Percentiles rank a stretch among this genome's conserved stretches.
Conservation (phyloP, 495 filamentous ascomycete genomes). For the Lophiotrema nucula region DNA sequence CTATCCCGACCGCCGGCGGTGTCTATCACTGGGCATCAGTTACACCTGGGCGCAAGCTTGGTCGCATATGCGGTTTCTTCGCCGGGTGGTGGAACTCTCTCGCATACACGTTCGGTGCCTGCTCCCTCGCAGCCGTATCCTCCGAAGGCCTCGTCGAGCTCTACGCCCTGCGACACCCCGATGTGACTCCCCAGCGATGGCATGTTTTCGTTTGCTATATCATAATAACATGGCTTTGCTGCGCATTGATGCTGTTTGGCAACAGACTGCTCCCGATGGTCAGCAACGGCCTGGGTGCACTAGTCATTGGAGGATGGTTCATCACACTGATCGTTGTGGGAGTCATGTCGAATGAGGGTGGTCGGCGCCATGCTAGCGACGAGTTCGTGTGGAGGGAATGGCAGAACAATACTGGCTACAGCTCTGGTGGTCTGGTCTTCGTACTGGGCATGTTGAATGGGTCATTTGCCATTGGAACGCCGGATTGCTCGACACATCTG, state of each 20-base stretch:
- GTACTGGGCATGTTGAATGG: conserved; percentile 77
- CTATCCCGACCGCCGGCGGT: conserved; percentile 72
- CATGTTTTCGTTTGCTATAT: conserved; percentile 71
- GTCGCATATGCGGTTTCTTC: conserved; percentile 69
- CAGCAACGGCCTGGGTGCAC: conserved; percentile 58
- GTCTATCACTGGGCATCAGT: conserved; percentile 85
- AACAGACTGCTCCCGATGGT: conserved; percentile 66
- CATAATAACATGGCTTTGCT: conserved; percentile 63
- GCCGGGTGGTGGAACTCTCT: conserved; percentile 67
- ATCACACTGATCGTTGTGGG: conserved; percentile 70
- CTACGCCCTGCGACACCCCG: conserved; percentile 67
- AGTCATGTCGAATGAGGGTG: conserved; percentile 60
- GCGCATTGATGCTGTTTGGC: conserved; percentile 63
- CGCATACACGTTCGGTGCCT: conserved; percentile 66
- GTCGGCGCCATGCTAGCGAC: conserved; percentile 30
- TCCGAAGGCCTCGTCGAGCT: conserved; percentile 65
- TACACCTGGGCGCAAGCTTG: conserved; percentile 65
- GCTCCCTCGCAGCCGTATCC: conserved; percentile 64
- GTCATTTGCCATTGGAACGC: conserved; percentile 77
- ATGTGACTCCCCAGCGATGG: conserved; percentile 61
- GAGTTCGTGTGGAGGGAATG: conserved; percentile 36
- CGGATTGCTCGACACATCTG: conserved; percentile 68
- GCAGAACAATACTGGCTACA: conserved; percentile 59
- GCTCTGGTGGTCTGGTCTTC: conserved; percentile 70
- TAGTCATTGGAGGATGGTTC: conserved; percentile 66